A percentile compares a stretch with the other conserved stretches of the same genome.
Conservation (phyloP, 768 basidiomycete genomes). For the Stropharia rugosoannulata region DNA sequence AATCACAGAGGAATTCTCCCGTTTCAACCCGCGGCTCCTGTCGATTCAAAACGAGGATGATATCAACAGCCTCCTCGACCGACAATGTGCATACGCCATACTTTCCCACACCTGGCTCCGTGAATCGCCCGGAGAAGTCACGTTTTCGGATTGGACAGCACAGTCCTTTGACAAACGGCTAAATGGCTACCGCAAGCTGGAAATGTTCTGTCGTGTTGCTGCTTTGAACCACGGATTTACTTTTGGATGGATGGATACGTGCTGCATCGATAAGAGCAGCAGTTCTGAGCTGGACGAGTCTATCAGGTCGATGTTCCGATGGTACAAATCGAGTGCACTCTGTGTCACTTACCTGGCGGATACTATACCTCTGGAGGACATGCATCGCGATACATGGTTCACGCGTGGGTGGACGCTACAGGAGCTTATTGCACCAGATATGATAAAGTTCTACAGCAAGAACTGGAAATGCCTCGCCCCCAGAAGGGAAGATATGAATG, state of each 20-base stretch:
- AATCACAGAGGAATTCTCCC: background rate
- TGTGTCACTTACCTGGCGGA: constrained; percentile 5
- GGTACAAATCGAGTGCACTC: background rate
- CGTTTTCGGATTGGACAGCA: background rate
- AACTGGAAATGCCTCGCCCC: background rate
- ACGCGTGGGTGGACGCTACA: constrained; percentile 3
- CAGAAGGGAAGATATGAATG: background rate
- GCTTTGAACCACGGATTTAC: background rate
- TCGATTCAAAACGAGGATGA: too few relatives aligned
- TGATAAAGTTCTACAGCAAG: background rate
- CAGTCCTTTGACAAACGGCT: background rate
- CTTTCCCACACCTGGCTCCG: constrained; percentile 3
- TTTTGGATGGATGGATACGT: constrained; percentile 1
- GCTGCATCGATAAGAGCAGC: constrained; percentile 4
- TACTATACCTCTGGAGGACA: background rate
- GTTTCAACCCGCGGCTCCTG: too few relatives aligned
- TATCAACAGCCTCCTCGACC: background rate
- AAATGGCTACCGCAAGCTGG: background rate
- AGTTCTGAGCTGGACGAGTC: constrained; percentile 6
- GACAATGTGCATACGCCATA: background rate
- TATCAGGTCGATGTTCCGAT: constrained; percentile 6
- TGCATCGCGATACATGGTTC: background rate
- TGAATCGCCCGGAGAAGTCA: background rate
- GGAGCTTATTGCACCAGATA: background rate
- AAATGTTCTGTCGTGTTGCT: background rate